Evolutionary conservation across 169 alveolate genomes (phyloP), one percentile per base, ranked within the genome.

Genomic region (Plasmodium knowlesi): DNA sequence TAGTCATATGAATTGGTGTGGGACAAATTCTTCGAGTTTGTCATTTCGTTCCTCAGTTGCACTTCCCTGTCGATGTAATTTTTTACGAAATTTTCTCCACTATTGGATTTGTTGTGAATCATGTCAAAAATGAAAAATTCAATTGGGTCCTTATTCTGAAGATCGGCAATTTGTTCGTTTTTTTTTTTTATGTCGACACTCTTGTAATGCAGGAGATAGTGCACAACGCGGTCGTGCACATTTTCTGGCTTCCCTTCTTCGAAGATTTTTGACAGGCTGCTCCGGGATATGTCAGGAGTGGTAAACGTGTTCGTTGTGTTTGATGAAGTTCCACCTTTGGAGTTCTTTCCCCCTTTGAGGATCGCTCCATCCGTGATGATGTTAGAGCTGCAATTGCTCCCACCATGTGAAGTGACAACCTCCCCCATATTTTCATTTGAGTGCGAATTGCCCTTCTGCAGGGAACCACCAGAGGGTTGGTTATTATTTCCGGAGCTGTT

Each of bases 31-130:
- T 73, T 73, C 2, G 93, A 86, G 67, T 76, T 86, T 1, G 9
- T 67, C 41, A 54, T 19, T 73, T 86, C 93, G 9, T 2, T 53
- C 19, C 93, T 74, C 25, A 86, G 10, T 53, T 86, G 78, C 12
- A 86, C n/a, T 86, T 86, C 93, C 41, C 93, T 86, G 39, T 86
- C 93, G 32, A 86, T 53, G 41, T 30, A 86, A 50, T 28, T 32
- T 54, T 86, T 76, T 5, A 86, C 71, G 80, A 86, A 86, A 16
- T 76, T 86, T n/a, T 86, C 93, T 1, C 19, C 28, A n/a, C 10
- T 43, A 74, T 76, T 74, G 16, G 78, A 19, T 53, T 86, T 73
- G 46, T 76, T 86, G 43, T 74, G 57, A 10, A 86, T 10, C 72
- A 78, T 53, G 8, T 86, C 93, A 32, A 34, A 76, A 3, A 86